Conservation (phyloP, 768 basidiomycete species). For the Nidula microcarpa region DNA sequence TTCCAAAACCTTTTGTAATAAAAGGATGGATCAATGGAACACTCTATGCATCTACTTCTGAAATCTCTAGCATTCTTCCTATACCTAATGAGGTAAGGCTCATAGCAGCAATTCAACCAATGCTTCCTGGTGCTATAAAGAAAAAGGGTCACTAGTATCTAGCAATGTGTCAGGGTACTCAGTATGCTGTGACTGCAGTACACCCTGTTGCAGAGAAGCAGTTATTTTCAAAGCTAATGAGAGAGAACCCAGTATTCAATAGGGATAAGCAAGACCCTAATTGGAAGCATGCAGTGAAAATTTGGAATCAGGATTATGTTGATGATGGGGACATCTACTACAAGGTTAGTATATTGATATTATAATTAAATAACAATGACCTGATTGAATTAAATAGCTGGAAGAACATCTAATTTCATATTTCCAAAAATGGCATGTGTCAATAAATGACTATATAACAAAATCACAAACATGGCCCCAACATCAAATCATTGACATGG, state of each 20-base stretch:
- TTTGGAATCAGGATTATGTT: neutral
- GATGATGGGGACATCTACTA: neutral
- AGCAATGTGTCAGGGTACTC: slow-evolving; percentile 18
- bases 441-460: neutral
- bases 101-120: slow-evolving; percentile 10
- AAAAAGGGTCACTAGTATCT: slow-evolving; percentile 13
- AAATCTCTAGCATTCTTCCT: slow-evolving; percentile 15
- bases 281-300: neutral
- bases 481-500: neutral
- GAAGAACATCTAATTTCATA: neutral
- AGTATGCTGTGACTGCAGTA: slow-evolving; percentile 20
- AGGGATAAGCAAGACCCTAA: neutral
- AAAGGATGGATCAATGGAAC: slow-evolving; percentile 15
- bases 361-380: neutral
- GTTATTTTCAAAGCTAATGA: slow-evolving; percentile 13
- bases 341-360: neutral
- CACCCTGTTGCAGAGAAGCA: slow-evolving; percentile 17
- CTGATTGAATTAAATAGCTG: neutral
- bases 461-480: neutral
- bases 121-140: neutral
- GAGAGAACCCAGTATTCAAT: neutral
- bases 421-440: neutral
- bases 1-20: neutral
- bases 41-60: slow-evolving; percentile 8
- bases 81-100: slow-evolving; percentile 8